Base-by-base conservation (phyloP, 1,284 basidiomycete species). In the Trametes hirsuta region DNA sequence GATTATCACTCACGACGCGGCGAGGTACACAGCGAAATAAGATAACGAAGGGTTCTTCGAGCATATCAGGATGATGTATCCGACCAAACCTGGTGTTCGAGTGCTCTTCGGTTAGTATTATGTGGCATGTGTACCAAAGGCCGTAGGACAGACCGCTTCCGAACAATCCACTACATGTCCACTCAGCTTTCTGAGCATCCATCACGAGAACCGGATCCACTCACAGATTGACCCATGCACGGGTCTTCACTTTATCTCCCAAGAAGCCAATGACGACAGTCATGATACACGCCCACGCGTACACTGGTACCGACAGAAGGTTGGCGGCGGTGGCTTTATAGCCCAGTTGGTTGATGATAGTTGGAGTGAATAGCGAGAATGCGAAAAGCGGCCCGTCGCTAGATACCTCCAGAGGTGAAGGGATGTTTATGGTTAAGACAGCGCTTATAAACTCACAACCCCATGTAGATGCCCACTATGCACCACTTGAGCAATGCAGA, bases 361-460 rank as follows among this genome's bases (percentile, higher is more conserved):
- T 83, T 1, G 84, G 84, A 0, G 81, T 79, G 66, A 86, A 86
- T 0, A 85, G 71, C 1, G 79, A 78, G 65, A 85, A 85, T 0
- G 83, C 80, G 55, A 79, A 86, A 35, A 86, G 69, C 0, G 84
- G 83, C 3, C 78, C 79, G 54, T 81, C 78, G 56, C 81, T 79
- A 53, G 46, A 25, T 18, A 18, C 18, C 18, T 18, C 18, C 18
- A 52, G 15, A 47, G 9, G 10, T 24, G 46, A n/a, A 37, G 18
- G 6, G n/a, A 2, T 11, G 15, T 12, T 36, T 12, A 30, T 8
- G 5, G 18, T 1, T 12, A 11, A 18, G 9, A 9, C 10, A 1
- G 22, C 15, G 4, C 6, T 40, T 9, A 3, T 0, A 21, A 11
- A 64, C 75, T 65, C 62, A 81, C 78, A 77, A 80, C 54, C 78